These are phyloP conservation scores for Lepidium africanum DNA, from an alignment of 345 rosid species.

Conservation along the genomic window DNA sequence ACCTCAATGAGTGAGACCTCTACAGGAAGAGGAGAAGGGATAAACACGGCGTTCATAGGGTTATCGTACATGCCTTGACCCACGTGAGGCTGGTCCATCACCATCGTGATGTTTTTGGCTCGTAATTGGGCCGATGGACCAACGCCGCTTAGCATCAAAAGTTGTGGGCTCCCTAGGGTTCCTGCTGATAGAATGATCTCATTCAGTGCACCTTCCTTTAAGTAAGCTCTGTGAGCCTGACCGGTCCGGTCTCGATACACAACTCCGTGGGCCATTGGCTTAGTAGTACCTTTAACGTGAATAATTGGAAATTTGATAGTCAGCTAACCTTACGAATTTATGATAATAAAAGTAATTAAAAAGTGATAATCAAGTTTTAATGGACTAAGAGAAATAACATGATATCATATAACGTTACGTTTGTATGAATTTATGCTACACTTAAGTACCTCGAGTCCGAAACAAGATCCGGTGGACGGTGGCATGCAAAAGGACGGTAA, in stretches of 20 bases:
- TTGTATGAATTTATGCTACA: neutral
- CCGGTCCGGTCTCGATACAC: conserved; percentile 39
- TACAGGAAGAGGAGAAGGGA: conserved; percentile 60
- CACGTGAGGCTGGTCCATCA: conserved; percentile 51
- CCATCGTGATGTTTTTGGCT: conserved; percentile 37
- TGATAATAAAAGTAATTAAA: neutral
- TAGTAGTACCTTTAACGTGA: conserved; percentile 17
- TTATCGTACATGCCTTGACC: conserved; percentile 76
- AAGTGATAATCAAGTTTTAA: neutral
- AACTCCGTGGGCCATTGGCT: conserved; percentile 54
- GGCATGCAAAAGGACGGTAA: conserved; percentile 53
- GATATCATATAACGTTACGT: neutral
- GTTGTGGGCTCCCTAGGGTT: conserved; percentile 71
- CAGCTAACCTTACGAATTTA: neutral
- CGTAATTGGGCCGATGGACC: conserved; percentile 50
- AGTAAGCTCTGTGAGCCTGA: conserved; percentile 34
- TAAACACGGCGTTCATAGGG: conserved; percentile 60
- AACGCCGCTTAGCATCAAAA: conserved; percentile 62
- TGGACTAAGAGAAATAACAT: neutral
- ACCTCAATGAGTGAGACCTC: conserved; percentile 77
- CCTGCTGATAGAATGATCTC: conserved; percentile 61
- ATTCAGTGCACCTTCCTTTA: conserved; percentile 32
- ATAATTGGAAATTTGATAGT: neutral
- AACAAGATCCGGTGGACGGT: conserved; percentile 45
- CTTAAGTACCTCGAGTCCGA: conserved; percentile 21